Evolutionary conservation across 257 asterid genomes (phyloP), one percentile per base, ranked within the genome.

Genomic region (Schizonepeta tenuifolia): DNA sequence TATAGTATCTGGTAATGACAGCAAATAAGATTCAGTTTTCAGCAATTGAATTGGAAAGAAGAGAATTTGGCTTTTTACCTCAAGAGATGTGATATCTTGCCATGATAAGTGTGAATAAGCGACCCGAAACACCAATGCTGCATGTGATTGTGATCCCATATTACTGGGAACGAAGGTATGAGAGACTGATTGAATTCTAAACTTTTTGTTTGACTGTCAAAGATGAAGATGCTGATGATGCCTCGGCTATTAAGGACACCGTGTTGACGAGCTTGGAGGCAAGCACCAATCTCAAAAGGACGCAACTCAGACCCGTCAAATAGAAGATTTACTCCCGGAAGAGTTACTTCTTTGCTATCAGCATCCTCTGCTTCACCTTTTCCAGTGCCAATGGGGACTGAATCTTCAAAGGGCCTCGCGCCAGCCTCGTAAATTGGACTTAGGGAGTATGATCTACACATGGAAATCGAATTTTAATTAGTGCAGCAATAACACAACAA

Each of bases 251-350:
- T 79, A 95, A 86, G 72, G 90, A 84, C 44, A 89, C 96, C 47
- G 96, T n/a, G 97, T 82, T 86, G 96, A 72, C 94, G 97, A 86
- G 99, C 99, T 86, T 95, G 99, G 76, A 92, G 85, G 81, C 99
- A 95, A 68, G 96, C 97, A 60, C 97, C 96, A 36, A 95, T 92
- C 71, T 95, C 99, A 41, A 92, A 95, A 61, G 99, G 98, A 41
- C 85, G 88, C 83, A 95, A 79, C 81, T 86, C 96, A 53, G 86
- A 83, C 61, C 99, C 99, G 77, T 95, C 99, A 62, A 88, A 95
- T 22, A 95, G 84, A 87, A 95, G 98, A 80, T 90, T 90, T 65
- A 90, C 96, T 62, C 98, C 98, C 9, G 97, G 99, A 65, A 88
- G 89, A 72, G 82, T 84, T 70, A 90, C 94, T 84, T 95, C 99